Evolutionary conservation across 805 yeast species (phyloP), one percentile per base, ranked within the genome.

Genomic region (Candida golubevii): DNA sequence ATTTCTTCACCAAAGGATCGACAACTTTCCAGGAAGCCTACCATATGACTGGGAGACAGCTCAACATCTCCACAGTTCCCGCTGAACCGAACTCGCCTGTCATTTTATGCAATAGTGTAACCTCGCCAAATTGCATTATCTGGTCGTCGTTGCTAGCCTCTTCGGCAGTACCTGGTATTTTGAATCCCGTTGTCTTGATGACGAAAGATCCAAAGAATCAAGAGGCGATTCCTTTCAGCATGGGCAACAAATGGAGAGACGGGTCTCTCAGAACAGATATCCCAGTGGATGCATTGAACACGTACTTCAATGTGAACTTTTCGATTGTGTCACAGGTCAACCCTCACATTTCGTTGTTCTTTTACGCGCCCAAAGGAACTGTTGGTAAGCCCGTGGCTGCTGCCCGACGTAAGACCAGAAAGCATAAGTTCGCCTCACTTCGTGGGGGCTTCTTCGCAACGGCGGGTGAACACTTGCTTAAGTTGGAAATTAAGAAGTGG

Each of bases 71-170:
- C 0, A 85, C 90, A 0, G 89, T 86, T 2, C 93, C 95, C 1
- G 82, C 88, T 11, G 90, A 85, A 57, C 85, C 88, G 0, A 85
- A 83, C 59, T 81, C 89, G 3, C 93, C 95, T 0, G 89, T 82
- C 2, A 85, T 86, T 55, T 65, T 85, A 38, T 83, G 91, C 59
- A 85, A 85, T 54, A 79, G 82, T 54, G 75, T 84, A 46, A 85
- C 93, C 0, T 78, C 90, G 12, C 93, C 93, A 9, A 75, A 83
- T 58, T 84, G 91, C 60, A 80, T 85, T 12, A 81, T 86, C n/a
- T 85, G 93, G 93, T 79, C 87, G 2, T 69, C 89, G 0, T 64
- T 85, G 45, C 64, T 85, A 34, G 93, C 93, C 0, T 82, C 88
- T 3, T 78, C 88, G 6, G 93, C 93, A 0, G 93, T 86, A 7